phyloP scores from a whole-genome alignment of 192 early-diverging fungal species.

The Rhizophagus clarus region DNA sequence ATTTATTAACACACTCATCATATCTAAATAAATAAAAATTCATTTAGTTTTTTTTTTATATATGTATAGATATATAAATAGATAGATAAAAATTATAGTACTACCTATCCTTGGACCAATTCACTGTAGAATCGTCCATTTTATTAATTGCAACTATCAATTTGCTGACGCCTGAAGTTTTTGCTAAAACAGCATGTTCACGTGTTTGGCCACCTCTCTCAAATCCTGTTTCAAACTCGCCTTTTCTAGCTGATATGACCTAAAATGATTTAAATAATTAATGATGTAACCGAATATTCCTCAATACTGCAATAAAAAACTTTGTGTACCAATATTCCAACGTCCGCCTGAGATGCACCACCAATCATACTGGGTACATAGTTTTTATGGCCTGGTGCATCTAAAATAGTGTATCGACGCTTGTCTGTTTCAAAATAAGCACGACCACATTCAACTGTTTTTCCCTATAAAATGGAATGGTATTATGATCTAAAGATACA shows the following conservation, averaged over 20 bases:
- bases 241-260: slow-evolving; percentile 93
- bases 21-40: slow-evolving; percentile 55
- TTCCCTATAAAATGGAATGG: slow-evolving; percentile 60
- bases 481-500: background rate
- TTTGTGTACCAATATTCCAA: slow-evolving; percentile 78
- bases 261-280: background rate
- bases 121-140: slow-evolving; percentile 98
- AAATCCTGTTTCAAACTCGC: slow-evolving; percentile 99
- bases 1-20: slow-evolving; percentile 85
- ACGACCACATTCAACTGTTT: slow-evolving; percentile 97
- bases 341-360: slow-evolving; percentile 96
- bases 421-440: slow-evolving; percentile 97
- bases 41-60: background rate
- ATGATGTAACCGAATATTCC: background rate
- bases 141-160: slow-evolving; percentile 97
- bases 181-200: slow-evolving; percentile 96
- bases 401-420: slow-evolving; percentile 95
- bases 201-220: slow-evolving; percentile 98
- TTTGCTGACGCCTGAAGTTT: slow-evolving; percentile 94
- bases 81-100: background rate
- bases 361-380: slow-evolving; percentile 98
- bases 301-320: background rate
- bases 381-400: slow-evolving; percentile 99
- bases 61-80: background rate
- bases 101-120: slow-evolving; percentile 83